These are phyloP conservation scores for Auriculariales sp. DNA, from an alignment of 768 basidiomycete genomes.

Conservation along the genomic window DNA sequence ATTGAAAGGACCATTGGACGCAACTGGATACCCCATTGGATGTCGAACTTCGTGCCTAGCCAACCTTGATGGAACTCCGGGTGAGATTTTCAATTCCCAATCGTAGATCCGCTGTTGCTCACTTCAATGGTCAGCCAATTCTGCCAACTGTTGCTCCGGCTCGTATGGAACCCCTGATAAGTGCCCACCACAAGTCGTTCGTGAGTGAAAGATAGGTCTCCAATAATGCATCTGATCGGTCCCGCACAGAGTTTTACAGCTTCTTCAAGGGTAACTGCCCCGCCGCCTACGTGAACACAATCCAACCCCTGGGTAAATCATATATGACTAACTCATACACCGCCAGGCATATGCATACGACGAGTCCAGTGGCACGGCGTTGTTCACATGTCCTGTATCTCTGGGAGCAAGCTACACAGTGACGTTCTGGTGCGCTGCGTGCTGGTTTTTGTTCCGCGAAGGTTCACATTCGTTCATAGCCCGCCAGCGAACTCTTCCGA, in stretches of 20 bases:
- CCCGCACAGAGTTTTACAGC: neutral
- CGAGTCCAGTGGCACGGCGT: neutral
- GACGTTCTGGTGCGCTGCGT: neutral
- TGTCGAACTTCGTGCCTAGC: slow-evolving; percentile 45
- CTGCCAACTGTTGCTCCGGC: slow-evolving; percentile 53
- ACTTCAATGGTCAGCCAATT: slow-evolving; percentile 25
- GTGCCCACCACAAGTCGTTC: slow-evolving; percentile 35
- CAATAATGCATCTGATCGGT: neutral
- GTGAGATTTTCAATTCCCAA: slow-evolving; percentile 10
- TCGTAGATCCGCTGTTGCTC: neutral
- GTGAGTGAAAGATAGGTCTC: neutral
- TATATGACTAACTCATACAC: neutral
- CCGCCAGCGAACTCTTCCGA: no score
- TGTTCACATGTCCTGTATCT: neutral
- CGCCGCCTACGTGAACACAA: neutral
- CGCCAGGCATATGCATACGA: neutral
- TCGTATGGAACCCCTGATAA: slow-evolving; percentile 33
- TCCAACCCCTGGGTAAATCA: neutral
- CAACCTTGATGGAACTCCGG: slow-evolving; percentile 21
- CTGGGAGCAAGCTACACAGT: neutral
- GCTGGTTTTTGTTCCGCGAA: no score
- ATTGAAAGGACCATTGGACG: slow-evolving; percentile 38
- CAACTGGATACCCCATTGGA: slow-evolving; percentile 39
- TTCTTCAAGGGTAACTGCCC: neutral
- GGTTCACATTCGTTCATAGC: no score